These are phyloP conservation scores for Leucosporidium yakuticum DNA, from an alignment of 768 basidiomycete species.

Conservation along the genomic window DNA sequence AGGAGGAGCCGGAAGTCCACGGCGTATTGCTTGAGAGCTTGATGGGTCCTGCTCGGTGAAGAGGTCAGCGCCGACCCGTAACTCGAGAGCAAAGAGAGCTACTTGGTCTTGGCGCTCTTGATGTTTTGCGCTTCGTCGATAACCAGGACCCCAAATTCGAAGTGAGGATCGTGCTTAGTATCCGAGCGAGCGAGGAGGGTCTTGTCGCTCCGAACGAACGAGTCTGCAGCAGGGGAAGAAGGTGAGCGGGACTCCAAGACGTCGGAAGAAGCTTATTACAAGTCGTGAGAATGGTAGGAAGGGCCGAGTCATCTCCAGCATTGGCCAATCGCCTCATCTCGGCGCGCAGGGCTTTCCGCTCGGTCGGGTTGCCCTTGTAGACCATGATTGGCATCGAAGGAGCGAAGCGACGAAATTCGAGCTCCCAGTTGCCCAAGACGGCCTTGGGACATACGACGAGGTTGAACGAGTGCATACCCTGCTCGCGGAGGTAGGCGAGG, in stretches of 20 bases:
- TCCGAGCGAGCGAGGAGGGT: background rate
- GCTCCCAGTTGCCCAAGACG: constrained; percentile 52
- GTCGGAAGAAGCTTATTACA: constrained; percentile 41
- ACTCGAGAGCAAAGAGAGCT: constrained; percentile 16
- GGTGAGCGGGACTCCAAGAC: background rate
- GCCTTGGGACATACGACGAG: constrained; percentile 88
- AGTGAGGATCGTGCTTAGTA: background rate
- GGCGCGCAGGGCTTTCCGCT: constrained; percentile 68
- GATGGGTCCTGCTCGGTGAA: constrained; percentile 51
- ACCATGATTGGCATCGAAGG: constrained; percentile 62
- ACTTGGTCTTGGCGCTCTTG: constrained; percentile 85
- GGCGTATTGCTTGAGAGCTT: constrained; percentile 78
- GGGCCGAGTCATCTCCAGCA: no score
- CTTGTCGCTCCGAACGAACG: background rate
- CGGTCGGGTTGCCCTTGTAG: constrained; percentile 79
- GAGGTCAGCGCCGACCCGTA: background rate
- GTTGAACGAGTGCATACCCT: constrained; percentile 65
- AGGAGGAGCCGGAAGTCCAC: constrained; percentile 85
- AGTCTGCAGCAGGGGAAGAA: background rate
- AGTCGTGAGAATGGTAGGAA: constrained; percentile 59
- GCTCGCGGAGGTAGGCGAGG: constrained; percentile 77
- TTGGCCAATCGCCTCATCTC: background rate
- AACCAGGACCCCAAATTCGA: background rate
- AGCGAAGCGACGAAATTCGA: constrained; percentile 20
- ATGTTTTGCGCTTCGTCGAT: constrained; percentile 55